A percentile compares a stretch with the other conserved stretches of the same genome.
Evolutionary conservation across 352 stramenopile genomes (phyloP).

Genomic region (Globisporangium spiculum): DNA sequence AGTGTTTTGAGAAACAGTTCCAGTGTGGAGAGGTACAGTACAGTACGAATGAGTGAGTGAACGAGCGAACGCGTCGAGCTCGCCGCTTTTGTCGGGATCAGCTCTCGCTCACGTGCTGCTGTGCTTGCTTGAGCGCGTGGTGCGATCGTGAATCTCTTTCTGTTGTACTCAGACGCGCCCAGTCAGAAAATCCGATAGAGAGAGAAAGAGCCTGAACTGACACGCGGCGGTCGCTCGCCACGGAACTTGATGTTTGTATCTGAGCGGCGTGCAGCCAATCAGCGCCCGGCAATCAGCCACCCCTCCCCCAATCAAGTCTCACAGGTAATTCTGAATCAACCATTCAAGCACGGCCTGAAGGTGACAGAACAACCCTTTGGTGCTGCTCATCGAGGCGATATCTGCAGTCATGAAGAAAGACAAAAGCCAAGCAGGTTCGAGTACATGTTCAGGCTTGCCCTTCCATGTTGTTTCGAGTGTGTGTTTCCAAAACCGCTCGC

Average conservation of each 20-base stretch:
- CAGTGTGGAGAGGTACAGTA: not conserved
- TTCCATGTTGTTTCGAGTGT: not conserved
- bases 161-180: not conserved
- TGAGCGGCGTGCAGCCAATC: constrained; percentile 3
- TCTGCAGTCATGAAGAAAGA: not conserved
- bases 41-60: no score
- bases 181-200: not conserved
- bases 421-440: no score
- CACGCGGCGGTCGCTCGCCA: constrained; percentile 9
- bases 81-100: not conserved
- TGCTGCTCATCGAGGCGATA: not conserved
- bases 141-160: constrained; percentile 5
- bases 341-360: not conserved
- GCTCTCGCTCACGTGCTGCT: not conserved
- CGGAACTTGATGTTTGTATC: constrained; percentile 10
- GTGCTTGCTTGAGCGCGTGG: not conserved
- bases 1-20: not conserved
- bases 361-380: not conserved
- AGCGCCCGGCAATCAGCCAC: not conserved
- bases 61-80: not conserved
- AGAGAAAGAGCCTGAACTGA: not conserved
- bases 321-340: constrained; percentile 3
- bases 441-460: not conserved
- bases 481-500: not conserved
- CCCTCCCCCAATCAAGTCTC: constrained; percentile 1